Conservation (phyloP, 495 filamentous ascomycete species). For the Lasiosphaeria hispida region DNA sequence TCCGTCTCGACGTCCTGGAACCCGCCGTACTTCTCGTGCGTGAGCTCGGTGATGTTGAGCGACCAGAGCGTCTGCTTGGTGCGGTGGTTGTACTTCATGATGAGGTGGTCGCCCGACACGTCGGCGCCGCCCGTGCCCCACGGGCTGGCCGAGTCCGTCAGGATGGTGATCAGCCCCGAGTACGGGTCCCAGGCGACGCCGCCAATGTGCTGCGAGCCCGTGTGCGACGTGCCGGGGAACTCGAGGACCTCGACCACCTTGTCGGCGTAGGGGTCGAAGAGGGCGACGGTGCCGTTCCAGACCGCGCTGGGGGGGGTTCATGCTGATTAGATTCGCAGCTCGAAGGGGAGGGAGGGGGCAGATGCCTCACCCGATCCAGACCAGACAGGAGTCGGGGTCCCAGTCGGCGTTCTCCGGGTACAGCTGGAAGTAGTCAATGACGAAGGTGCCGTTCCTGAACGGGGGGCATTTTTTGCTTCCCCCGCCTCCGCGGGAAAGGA, state of each 20-base stretch:
- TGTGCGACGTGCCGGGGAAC: conserved; percentile 29
- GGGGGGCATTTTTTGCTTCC: conserved; percentile 8
- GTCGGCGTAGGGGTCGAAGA: conserved; percentile 35
- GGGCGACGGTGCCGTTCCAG: conserved; percentile 26
- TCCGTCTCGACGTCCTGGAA: conserved; percentile 37
- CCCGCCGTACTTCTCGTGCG: conserved; percentile 27
- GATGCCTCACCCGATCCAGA: conserved; percentile 26
- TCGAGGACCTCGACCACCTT: conserved; percentile 24
- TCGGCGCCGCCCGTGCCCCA: conserved; percentile 30
- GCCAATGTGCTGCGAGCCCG: conserved; percentile 31
- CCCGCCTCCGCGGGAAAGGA: not conserved
- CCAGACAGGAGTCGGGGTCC: conserved; percentile 29
- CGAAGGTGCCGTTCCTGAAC: conserved; percentile 24
- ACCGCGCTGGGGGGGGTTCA: conserved; percentile 11
- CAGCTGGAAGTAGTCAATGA: conserved; percentile 33
- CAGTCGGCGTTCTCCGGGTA: conserved; percentile 41
- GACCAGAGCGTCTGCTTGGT: conserved; percentile 25
- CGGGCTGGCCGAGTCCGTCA: conserved; percentile 27
- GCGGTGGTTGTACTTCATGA: conserved; percentile 23
- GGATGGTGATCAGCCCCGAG: conserved; percentile 30
- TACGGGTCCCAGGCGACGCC: conserved; percentile 35
- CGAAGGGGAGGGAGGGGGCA: not conserved
- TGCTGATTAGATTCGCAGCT: not conserved
- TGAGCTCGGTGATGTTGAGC: conserved; percentile 28
- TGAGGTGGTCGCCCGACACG: conserved; percentile 29